Percentiles rank a stretch among this genome's conserved stretches.
phyloP scores from a whole-genome alignment of 2,329 filamentous ascomycete genomes.

The Trichoderma sp. region DNA sequence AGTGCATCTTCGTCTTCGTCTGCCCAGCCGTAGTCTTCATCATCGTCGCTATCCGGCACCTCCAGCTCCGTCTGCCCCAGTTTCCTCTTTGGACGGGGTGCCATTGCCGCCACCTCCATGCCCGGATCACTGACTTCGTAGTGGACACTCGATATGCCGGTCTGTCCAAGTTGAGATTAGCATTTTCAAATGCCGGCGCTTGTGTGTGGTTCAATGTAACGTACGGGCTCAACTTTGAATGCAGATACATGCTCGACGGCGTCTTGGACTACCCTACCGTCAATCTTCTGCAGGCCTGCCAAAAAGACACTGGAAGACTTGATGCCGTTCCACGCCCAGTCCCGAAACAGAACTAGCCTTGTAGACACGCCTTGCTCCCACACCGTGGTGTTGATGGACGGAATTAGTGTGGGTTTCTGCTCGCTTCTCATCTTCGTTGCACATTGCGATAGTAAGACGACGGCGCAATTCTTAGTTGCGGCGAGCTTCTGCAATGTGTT shows the following conservation, averaged over 20 bases:
- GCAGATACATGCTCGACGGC: conserved; percentile 48
- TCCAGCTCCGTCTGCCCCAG: conserved; percentile 60
- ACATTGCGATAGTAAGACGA: conserved; percentile 77
- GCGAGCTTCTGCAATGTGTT: conserved; percentile 75
- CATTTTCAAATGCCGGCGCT: conserved; percentile 27
- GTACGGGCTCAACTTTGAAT: conserved; percentile 52
- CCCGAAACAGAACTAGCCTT: conserved; percentile 75
- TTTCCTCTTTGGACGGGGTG: conserved; percentile 60
- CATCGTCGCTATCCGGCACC: conserved; percentile 62
- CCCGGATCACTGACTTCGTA: conserved; percentile 43
- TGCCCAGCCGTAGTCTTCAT: conserved; percentile 73
- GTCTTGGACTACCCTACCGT: conserved; percentile 50
- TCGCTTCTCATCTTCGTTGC: conserved; percentile 75
- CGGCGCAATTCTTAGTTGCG: conserved; percentile 68
- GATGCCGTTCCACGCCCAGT: conserved; percentile 62
- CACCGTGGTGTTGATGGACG: conserved; percentile 70
- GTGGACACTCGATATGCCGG: conserved; percentile 45
- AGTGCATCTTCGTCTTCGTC: conserved; percentile 64
- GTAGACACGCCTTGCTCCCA: conserved; percentile 81
- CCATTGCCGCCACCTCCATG: conserved; percentile 35
- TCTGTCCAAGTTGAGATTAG: conserved; percentile 37
- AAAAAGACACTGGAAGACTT: conserved; percentile 55
- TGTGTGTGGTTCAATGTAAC: conserved; percentile 24
- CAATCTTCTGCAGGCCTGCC: conserved; percentile 65
- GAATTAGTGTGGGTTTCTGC: conserved; percentile 67